Evolutionary conservation across 192 early-diverging fungal species (phyloP), one percentile per base, ranked within the genome.

Genomic region (Backusella mclennaniae): DNA sequence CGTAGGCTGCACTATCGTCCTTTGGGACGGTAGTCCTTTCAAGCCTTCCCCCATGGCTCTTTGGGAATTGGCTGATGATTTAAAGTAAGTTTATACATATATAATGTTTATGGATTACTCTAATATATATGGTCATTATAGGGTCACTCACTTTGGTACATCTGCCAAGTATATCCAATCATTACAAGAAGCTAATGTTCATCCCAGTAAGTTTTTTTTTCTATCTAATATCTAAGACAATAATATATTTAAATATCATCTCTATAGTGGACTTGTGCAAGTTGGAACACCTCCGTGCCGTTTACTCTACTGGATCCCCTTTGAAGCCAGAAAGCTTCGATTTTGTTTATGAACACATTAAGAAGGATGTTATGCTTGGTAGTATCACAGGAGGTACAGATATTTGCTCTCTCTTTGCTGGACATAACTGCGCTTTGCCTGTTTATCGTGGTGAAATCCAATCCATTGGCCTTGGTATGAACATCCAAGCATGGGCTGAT

Each of bases 311-410:
- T 5, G 98, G 96, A 6, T 97, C 96, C 29, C 96, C 98, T 14
- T 86, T 99, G 44, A 94, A 94, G 78, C 95, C 96, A 35, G 94
- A 96, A 82, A 92, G 88, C 78, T 99, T 90, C 84, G 96, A 97
- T 75, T 99, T 91, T 86, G 93, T 97, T 35, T 98, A 97, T 79
- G 72, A 84, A 14, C 84, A 90, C 70, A 92, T 99, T 85, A 96
- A 97, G 80, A 59, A 84, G 71, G 91, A 97, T 79, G 79, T 99
- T 14, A 85, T 95, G 29, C 82, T 99, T 56, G 95, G 97, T 39
- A 96, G 95, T 3, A 97, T 99, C 79, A 97, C 97, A 44, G 96
- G 98, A 35, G 98, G 98, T 26, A 99, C 98, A 3, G 98, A 99
- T 77, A 97, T 99, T 73, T 94, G 93, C 80, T 98, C 97, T 12